A percentile compares a stretch with the other conserved stretches of the same genome.
These are phyloP conservation scores for Neohortaea acidophila DNA, from an alignment of 495 filamentous ascomycete genomes.

Conservation along the genomic window DNA sequence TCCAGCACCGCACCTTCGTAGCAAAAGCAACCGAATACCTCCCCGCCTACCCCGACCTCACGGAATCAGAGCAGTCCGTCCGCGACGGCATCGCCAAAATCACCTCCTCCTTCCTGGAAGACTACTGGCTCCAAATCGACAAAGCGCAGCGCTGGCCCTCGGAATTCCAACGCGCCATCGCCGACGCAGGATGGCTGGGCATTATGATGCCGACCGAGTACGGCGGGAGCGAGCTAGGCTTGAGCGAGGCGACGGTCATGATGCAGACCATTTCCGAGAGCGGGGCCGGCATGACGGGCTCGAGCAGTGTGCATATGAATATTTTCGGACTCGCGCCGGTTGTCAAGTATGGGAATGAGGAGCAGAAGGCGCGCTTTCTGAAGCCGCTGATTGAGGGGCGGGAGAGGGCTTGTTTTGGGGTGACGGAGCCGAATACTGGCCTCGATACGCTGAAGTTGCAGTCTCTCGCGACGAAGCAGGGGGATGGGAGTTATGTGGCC, in stretches of 20 bases:
- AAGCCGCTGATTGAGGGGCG: conserved; percentile 19
- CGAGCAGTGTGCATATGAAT: conserved; percentile 22
- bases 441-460: conserved; percentile 23
- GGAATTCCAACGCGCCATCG: conserved; percentile 20
- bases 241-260: conserved; percentile 21
- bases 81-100: conserved; percentile 21
- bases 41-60: conserved; percentile 18
- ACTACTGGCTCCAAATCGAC: conserved; percentile 21
- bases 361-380: conserved; percentile 20
- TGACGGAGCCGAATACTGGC: conserved; percentile 23
- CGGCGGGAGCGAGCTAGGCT: conserved; percentile 20
- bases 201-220: conserved; percentile 21
- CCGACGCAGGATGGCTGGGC: conserved; percentile 22
- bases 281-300: conserved; percentile 19
- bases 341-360: conserved; percentile 21
- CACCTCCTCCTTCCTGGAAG: conserved; percentile 17
- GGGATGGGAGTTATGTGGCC: conserved; percentile 16
- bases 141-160: conserved; percentile 15
- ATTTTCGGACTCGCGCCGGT: conserved; percentile 22
- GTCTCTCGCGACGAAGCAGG: conserved; percentile 14
- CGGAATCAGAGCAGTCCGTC: conserved; percentile 20
- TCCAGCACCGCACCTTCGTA: conserved; percentile 11
- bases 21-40: conserved; percentile 19
- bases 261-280: conserved; percentile 23
- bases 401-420: conserved; percentile 20